Conservation (phyloP, 2,329 filamentous ascomycete genomes). For the Escovopsis sp. region DNA sequence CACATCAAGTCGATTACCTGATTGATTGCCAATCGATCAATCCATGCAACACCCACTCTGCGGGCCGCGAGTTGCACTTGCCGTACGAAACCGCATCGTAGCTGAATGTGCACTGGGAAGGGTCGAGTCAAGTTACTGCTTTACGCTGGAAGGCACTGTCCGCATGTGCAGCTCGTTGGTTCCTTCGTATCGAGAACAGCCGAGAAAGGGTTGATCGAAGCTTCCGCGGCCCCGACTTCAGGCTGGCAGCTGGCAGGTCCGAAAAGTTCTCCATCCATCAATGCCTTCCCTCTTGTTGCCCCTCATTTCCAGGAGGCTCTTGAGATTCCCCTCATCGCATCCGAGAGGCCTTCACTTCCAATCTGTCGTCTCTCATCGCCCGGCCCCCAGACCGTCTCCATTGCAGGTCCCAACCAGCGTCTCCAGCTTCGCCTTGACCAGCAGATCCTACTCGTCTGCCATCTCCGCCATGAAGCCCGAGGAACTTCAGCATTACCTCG, state of each 20-base stretch:
- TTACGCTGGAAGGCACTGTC: too few species aligned
- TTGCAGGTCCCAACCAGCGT: conserved; percentile 6
- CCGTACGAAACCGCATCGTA: too few species aligned
- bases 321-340: conserved; percentile 18
- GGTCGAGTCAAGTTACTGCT: too few species aligned
- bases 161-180: too few species aligned
- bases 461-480: conserved; percentile 38
- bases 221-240: too few species aligned
- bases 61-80: too few species aligned
- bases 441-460: conserved; percentile 11
- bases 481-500: conserved; percentile 64
- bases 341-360: conserved; percentile 8
- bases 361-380: conserved; percentile 13
- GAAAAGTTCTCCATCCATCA: conserved; percentile 8
- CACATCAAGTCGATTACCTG: too few species aligned
- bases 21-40: too few species aligned
- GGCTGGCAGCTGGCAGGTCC: conserved; percentile 2
- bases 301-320: conserved; percentile 21
- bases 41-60: too few species aligned
- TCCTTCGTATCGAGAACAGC: too few species aligned
- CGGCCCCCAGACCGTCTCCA: conserved; percentile 10
- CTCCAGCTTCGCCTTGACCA: conserved; percentile 8
- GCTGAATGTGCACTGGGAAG: too few species aligned
- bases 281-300: conserved; percentile 22
- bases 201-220: too few species aligned